A percentile compares a stretch with the other conserved stretches of the same genome.
phyloP scores from a whole-genome alignment of 1,139 yeast species.

The Saccharomycopsis crataegensis region DNA sequence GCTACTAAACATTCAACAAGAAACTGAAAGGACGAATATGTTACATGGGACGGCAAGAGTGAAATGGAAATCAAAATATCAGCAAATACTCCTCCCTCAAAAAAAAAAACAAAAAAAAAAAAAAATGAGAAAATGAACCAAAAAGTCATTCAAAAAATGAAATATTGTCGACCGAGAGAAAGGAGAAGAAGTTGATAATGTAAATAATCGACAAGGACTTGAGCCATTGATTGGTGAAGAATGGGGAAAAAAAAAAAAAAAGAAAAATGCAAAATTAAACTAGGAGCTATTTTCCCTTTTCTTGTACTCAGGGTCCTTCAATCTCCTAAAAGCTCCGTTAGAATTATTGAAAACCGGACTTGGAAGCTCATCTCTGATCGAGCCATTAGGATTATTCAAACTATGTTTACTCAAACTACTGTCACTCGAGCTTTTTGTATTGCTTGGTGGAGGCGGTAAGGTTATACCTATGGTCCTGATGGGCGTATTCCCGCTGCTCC shows the following conservation, averaged over 20 bases:
- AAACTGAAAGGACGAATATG: too few species aligned
- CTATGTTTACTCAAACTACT: constrained; percentile 24
- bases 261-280: not conserved
- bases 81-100: too few species aligned
- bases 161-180: too few species aligned
- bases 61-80: too few species aligned
- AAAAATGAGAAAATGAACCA: too few species aligned
- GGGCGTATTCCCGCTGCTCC: constrained; percentile 11
- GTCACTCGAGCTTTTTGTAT: constrained; percentile 25
- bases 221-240: not conserved
- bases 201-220: too few species aligned
- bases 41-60: too few species aligned
- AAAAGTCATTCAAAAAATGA: too few species aligned
- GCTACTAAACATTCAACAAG: too few species aligned
- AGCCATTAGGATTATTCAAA: constrained; percentile 18
- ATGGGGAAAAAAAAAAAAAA: not conserved
- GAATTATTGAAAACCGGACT: constrained; percentile 17
- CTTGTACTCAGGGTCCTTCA: not conserved
- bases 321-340: not conserved
- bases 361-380: constrained; percentile 18
- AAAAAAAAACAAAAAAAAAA: too few species aligned
- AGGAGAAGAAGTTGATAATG: too few species aligned
- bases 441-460: constrained; percentile 12
- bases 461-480: constrained; percentile 11
- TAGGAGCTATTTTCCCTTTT: not conserved